Conservation (phyloP, 305 asterid genomes). For the Fraxinus dipetala region DNA sequence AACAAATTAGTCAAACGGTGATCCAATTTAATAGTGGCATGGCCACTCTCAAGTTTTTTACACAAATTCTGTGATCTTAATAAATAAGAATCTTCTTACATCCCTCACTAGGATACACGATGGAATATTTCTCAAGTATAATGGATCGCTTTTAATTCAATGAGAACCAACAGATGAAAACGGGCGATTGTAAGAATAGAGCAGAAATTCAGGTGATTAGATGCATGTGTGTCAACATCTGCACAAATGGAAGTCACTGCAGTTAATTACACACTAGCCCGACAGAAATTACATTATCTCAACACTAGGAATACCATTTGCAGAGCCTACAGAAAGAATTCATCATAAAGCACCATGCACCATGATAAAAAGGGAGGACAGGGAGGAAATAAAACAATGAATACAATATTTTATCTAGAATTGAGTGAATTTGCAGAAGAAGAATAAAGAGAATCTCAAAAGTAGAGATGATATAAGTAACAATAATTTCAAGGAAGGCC, state of each 20-base stretch:
- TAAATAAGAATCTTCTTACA: neutral
- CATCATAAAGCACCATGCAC: neutral
- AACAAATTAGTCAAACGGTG: constrained; percentile 6
- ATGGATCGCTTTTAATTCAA: neutral
- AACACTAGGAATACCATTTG: neutral
- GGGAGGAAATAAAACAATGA: neutral
- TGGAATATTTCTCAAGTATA: constrained; percentile 4
- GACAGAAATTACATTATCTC: neutral
- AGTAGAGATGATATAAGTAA: neutral
- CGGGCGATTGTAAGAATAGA: constrained; percentile 6
- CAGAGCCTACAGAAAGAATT: neutral
- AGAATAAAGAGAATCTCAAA: neutral
- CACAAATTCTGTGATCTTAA: neutral
- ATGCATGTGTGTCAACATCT: neutral
- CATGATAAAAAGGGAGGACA: neutral
- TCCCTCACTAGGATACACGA: neutral
- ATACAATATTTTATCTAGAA: neutral
- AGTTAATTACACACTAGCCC: neutral
- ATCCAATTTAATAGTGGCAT: constrained; percentile 5
- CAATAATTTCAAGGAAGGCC: neutral
- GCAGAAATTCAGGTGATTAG: neutral
- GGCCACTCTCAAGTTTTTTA: constrained; percentile 15
- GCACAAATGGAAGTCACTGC: constrained; percentile 1
- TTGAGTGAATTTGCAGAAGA: neutral
- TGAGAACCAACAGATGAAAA: constrained; percentile 6